These are phyloP conservation scores for Secale cereale DNA, from an alignment of 176 grass and related monocot species.

Conservation along the genomic window DNA sequence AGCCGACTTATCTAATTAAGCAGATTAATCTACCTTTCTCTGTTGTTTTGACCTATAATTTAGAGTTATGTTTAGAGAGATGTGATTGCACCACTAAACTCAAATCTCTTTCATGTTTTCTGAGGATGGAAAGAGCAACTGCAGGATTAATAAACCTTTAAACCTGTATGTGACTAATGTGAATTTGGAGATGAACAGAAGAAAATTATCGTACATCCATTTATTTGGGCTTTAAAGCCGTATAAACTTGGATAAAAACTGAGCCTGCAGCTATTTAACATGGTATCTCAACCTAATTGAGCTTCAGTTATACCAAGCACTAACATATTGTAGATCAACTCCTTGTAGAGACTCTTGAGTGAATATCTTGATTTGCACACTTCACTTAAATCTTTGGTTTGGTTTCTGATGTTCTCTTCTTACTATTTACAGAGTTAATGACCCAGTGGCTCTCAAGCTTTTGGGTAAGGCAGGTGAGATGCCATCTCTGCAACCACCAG, in stretches of 20 bases:
- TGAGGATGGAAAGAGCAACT: background rate
- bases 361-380: constrained; percentile 3
- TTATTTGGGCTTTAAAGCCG: background rate
- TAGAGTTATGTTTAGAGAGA: background rate
- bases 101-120: background rate
- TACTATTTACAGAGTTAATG: constrained; percentile 70
- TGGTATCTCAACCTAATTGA: background rate
- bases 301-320: background rate
- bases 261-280: background rate
- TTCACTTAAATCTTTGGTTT: background rate
- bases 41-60: background rate
- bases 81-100: background rate
- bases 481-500: constrained; percentile 79
- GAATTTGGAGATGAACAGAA: background rate
- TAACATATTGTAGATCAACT: constrained; percentile 5
- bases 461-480: constrained; percentile 94
- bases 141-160: background rate
- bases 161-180: background rate
- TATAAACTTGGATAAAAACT: constrained; percentile 4
- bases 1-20: background rate
- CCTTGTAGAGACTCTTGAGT: background rate
- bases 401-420: constrained; percentile 24
- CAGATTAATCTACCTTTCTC: background rate
- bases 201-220: background rate
- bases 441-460: constrained; percentile 88